Conservation (phyloP, 768 basidiomycete species). For the Podaxis sp. region DNA sequence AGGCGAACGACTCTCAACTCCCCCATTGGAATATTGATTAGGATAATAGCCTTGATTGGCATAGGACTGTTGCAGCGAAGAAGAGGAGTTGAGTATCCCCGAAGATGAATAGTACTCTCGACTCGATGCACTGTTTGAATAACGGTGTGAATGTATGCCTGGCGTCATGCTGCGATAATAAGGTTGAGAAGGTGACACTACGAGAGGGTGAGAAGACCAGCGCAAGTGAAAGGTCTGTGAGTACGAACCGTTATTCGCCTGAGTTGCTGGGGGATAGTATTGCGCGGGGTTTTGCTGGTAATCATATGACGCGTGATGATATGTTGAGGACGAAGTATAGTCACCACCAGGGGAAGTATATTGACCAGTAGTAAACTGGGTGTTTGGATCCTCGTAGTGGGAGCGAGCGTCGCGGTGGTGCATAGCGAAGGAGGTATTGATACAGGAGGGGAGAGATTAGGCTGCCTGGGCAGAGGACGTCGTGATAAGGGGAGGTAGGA, state of each 20-base stretch:
- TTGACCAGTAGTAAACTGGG: slow-evolving; percentile 30
- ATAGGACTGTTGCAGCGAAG: slow-evolving; percentile 20
- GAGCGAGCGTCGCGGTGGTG: slow-evolving; percentile 40
- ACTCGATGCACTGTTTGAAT: slow-evolving; percentile 26
- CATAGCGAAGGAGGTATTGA: slow-evolving; percentile 29
- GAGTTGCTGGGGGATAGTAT: slow-evolving; percentile 33
- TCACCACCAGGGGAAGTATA: slow-evolving; percentile 27
- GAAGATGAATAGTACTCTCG: slow-evolving; percentile 26
- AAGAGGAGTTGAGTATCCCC: slow-evolving; percentile 23
- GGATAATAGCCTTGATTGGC: slow-evolving; percentile 21
- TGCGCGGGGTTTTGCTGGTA: slow-evolving; percentile 33
- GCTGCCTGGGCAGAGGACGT: slow-evolving; percentile 20
- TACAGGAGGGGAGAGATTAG: slow-evolving; percentile 19
- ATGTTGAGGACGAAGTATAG: slow-evolving; percentile 25
- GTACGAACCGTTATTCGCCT: slow-evolving; percentile 25
- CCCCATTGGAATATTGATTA: slow-evolving; percentile 16
- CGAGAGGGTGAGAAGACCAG: slow-evolving; percentile 9
- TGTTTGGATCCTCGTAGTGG: slow-evolving; percentile 41
- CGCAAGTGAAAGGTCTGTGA: slow-evolving; percentile 2
- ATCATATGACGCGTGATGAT: slow-evolving; percentile 24
- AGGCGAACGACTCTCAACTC: slow-evolving; percentile 24
- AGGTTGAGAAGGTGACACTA: slow-evolving; percentile 21
- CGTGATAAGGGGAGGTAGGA: slow-evolving; percentile 27
- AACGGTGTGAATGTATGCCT: slow-evolving; percentile 30
- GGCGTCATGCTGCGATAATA: slow-evolving; percentile 41